phyloP scores from a whole-genome alignment of 1,139 yeast genomes.

The Suhomyces choctaworum region DNA sequence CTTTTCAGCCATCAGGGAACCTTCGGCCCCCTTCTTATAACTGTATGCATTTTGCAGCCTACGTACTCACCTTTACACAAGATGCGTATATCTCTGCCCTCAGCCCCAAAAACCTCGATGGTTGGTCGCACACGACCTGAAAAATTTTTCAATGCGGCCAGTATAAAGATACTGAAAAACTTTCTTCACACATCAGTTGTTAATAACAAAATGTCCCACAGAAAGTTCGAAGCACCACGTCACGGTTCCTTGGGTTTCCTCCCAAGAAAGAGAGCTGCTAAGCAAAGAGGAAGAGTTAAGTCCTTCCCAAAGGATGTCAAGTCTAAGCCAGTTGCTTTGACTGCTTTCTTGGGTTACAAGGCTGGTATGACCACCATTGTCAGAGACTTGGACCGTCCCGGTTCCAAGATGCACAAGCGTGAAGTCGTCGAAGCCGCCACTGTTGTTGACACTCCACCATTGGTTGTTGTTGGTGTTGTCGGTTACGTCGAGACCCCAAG shows the following conservation, averaged over 20 bases:
- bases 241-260: conserved; percentile 99
- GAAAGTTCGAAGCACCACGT: conserved; percentile 99
- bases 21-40: not conserved
- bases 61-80: not conserved
- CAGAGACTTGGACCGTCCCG: conserved; percentile 99
- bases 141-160: conserved; percentile 18
- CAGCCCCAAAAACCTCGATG: conserved; percentile 1
- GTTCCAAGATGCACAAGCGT: conserved; percentile 99
- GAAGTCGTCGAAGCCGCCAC: conserved; percentile 99
- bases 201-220: conserved; percentile 81
- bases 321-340: conserved; percentile 97
- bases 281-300: conserved; percentile 98
- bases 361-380: conserved; percentile 99
- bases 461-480: conserved; percentile 99
- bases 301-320: conserved; percentile 99
- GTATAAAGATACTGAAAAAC: conserved; percentile 9
- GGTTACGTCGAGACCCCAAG: conserved; percentile 99
- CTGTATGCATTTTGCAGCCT: no score
- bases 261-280: conserved; percentile 99
- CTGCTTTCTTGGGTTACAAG: conserved; percentile 99
- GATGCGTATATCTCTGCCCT: conserved; percentile 3
- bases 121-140: conserved; percentile 16
- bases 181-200: conserved; percentile 25
- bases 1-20: not conserved
- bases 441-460: conserved; percentile 98